Percentiles rank a stretch among this genome's conserved stretches.
Conservation (phyloP, 2,329 filamentous ascomycete species). For the Colletotrichum aenigma region DNA sequence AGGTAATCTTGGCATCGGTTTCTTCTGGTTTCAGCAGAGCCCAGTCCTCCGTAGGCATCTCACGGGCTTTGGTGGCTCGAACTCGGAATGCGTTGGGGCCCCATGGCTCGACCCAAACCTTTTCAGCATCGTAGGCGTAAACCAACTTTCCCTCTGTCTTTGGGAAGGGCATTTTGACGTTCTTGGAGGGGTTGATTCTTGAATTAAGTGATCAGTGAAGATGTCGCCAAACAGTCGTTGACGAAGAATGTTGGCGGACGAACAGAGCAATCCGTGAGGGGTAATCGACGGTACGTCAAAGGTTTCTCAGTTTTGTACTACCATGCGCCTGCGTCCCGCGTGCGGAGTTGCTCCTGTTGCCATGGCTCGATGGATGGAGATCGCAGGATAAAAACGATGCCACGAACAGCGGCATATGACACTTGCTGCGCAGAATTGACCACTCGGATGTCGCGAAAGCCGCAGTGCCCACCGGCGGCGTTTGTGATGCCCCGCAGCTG, state of each 20-base stretch:
- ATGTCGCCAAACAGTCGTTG: neutral
- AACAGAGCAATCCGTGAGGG: neutral
- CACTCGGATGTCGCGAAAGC: slow-evolving; percentile 12
- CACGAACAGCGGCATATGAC: neutral
- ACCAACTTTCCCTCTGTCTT: slow-evolving; percentile 5
- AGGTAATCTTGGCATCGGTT: slow-evolving; percentile 15
- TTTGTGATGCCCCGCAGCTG: slow-evolving; percentile 1
- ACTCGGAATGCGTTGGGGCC: slow-evolving; percentile 50
- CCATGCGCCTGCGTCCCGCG: neutral
- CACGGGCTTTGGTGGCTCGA: slow-evolving; percentile 44
- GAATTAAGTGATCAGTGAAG: neutral
- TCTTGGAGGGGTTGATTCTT: neutral
- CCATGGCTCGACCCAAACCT: slow-evolving; percentile 54
- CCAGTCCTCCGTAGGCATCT: slow-evolving; percentile 41
- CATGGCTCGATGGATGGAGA: neutral
- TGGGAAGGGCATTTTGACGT: neutral
- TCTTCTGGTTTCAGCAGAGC: slow-evolving; percentile 31
- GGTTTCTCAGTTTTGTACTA: neutral
- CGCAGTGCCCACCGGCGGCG: neutral
- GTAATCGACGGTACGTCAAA: neutral
- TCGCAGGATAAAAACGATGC: neutral
- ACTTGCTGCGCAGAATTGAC: neutral
- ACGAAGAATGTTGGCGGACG: neutral
- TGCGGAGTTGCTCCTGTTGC: slow-evolving; percentile 18
- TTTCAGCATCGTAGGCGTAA: slow-evolving; percentile 45